Conservation (phyloP, 2,329 filamentous ascomycete genomes). For the Gnomoniopsis smithogilvyi region DNA sequence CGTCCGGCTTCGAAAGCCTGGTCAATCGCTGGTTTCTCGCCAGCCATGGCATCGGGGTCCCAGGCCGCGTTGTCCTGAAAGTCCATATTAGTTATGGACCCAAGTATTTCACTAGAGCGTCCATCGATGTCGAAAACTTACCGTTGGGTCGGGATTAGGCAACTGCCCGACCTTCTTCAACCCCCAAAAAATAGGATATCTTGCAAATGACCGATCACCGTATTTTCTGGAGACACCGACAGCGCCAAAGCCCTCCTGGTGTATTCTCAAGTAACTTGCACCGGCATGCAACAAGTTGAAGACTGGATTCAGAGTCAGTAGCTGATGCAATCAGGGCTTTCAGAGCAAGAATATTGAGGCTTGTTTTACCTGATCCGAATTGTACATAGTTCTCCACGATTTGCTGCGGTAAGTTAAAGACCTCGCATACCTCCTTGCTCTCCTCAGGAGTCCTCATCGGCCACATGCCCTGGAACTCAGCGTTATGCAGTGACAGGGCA, state of each 20-base stretch:
- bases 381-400: conserved; percentile 59
- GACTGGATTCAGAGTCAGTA: conserved; percentile 41
- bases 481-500: conserved; percentile 63
- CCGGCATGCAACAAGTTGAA: conserved; percentile 68
- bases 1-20: conserved; percentile 51
- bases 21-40: conserved; percentile 48
- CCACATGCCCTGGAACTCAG: conserved; percentile 67
- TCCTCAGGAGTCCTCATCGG: conserved; percentile 60
- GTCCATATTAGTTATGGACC: background rate
- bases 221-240: conserved; percentile 69
- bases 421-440: conserved; percentile 57
- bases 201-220: conserved; percentile 61
- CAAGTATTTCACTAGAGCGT: background rate
- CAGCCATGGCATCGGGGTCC: conserved; percentile 42
- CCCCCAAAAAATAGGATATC: conserved; percentile 69
- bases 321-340: conserved; percentile 61
- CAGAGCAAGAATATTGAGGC: conserved; percentile 46
- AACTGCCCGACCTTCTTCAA: conserved; percentile 61
- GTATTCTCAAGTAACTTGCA: conserved; percentile 61
- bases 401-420: conserved; percentile 57
- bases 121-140: background rate
- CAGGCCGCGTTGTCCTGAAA: conserved; percentile 55
- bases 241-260: conserved; percentile 65
- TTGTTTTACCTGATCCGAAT: conserved; percentile 48
- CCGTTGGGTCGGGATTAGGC: conserved; percentile 62